Conservation (phyloP, 345 rosid genomes). For the Rhodamnia argentea region DNA sequence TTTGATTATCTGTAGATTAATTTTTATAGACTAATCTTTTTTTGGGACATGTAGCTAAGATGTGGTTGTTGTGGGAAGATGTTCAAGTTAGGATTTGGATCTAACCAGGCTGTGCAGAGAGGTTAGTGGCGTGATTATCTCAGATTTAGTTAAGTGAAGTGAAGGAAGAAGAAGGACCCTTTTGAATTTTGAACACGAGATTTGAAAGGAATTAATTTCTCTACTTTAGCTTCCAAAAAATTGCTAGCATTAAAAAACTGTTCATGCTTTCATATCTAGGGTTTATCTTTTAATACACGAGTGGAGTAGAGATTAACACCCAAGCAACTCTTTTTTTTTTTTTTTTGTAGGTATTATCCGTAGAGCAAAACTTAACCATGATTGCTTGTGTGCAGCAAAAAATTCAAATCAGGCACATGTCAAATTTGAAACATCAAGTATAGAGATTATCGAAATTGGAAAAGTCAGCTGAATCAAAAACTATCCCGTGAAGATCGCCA, state of each 20-base stretch:
- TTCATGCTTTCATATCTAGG: background rate
- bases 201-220: background rate
- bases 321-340: background rate
- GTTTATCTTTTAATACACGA: background rate
- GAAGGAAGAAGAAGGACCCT: background rate
- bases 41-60: background rate
- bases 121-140: background rate
- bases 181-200: background rate
- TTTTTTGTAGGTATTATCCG: background rate
- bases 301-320: background rate
- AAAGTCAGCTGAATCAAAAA: background rate
- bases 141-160: background rate
- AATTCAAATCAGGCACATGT: background rate
- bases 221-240: background rate
- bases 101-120: background rate
- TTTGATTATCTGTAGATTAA: background rate
- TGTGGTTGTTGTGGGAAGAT: background rate
- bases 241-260: background rate
- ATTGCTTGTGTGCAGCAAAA: background rate
- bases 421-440: background rate
- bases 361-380: background rate
- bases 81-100: background rate
- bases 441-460: no score
- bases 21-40: background rate
- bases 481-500: background rate